phyloP scores from a whole-genome alignment of 805 yeast genomes.

The Starmerella floricola region DNA sequence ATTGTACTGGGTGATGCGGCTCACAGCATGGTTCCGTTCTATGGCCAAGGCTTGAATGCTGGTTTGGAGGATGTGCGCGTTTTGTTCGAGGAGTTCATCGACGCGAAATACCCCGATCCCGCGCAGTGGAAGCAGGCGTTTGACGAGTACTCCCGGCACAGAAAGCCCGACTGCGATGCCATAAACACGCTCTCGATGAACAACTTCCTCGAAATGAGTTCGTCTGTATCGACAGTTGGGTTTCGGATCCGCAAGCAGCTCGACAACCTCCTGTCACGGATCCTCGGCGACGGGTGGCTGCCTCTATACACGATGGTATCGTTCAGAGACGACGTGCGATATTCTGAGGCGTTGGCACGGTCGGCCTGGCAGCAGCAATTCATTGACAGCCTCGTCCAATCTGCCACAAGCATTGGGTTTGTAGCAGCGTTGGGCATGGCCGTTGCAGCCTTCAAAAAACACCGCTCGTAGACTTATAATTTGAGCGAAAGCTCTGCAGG shows the following conservation, averaged over 20 bases:
- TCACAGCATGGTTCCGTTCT: constrained; percentile 95
- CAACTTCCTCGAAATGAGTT: constrained; percentile 80
- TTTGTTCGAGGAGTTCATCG: constrained; percentile 38
- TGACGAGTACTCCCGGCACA: constrained; percentile 38
- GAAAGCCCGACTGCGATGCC: constrained; percentile 60
- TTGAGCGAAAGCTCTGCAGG: background rate
- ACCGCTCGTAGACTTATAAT: background rate
- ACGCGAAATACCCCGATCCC: constrained; percentile 20
- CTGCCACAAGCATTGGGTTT: constrained; percentile 1
- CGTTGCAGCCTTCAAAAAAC: background rate
- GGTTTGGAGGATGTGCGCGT: constrained; percentile 84
- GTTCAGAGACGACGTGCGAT: constrained; percentile 70
- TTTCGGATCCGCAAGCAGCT: constrained; percentile 55
- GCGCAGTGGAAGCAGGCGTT: constrained; percentile 38
- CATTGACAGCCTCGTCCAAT: constrained; percentile 25
- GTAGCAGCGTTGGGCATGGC: background rate
- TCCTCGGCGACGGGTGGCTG: constrained; percentile 55
- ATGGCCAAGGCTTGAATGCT: constrained; percentile 94
- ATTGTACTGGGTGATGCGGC: constrained; percentile 86
- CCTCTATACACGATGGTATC: constrained; percentile 90
- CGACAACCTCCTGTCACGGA: constrained; percentile 51
- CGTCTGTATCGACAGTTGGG: constrained; percentile 50
- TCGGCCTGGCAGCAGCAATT: constrained; percentile 45
- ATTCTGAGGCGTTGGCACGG: constrained; percentile 50
- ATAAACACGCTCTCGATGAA: constrained; percentile 67